Evolutionary conservation across 495 filamentous ascomycete genomes (phyloP), one percentile per base, ranked within the genome.

Genomic region (Lineolata rhizophorae): DNA sequence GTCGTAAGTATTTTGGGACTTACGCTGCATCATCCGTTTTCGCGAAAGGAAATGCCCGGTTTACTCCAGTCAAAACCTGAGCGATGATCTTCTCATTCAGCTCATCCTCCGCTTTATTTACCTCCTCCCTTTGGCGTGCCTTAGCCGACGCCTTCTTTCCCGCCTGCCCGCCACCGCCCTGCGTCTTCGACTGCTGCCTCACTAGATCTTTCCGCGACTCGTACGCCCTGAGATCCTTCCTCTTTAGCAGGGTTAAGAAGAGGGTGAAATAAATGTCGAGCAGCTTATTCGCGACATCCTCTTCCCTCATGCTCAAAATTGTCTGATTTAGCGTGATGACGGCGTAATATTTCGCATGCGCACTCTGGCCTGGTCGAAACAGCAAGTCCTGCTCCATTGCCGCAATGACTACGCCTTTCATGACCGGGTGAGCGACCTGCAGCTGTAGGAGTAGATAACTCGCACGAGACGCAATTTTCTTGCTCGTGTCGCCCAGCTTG

Each of bases 291-390:
- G 82, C 84, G n/a, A 90, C 65, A 19, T 69, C 59, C 18, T 81
- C 72, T 42, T 95, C 85, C 45, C 70, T 84, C 24, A 55, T 59
- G 43, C 77, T 85, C 31, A 95, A 48, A 21, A 94, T 76, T 3
- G 87, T 97, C 54, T 97, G 87, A 52, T 97, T 97, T 24, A 97
- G 53, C 2, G 87, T 93, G 45, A 93, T 95, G 47, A 85, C 71
- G 17, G 84, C 84, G 44, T 92, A 94, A 52, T 97, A 97, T 46
- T 76, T 85, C 16, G 90, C 79, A 36, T 91, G 78, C 15, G 70
- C 52, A 45, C 64, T 83, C 46, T 95, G 87, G 4, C 80, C 76
- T 0, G 85, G 76, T 8, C 78, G 67, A 45, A 92, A 79, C 6
- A 97, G 61, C 12, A 93, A 58, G 44, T 95, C 90, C 19, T 67